These are phyloP conservation scores for Onygenales sp. DNA, from an alignment of 2,329 filamentous ascomycete genomes.

Conservation along the genomic window DNA sequence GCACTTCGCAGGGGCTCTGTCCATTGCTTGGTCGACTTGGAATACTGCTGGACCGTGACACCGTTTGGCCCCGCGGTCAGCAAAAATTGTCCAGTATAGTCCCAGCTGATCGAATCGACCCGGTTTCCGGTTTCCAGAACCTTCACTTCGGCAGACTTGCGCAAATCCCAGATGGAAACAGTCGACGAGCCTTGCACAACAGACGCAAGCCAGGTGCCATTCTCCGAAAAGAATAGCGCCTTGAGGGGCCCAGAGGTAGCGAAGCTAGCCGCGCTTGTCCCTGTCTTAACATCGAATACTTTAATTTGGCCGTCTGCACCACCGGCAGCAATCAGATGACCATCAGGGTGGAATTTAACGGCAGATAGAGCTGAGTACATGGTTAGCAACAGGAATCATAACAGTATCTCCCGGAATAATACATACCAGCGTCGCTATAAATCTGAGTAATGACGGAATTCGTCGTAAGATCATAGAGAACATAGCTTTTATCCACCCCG, in stretches of 20 bases:
- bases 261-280: constrained; percentile 68
- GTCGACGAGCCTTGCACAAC: constrained; percentile 66
- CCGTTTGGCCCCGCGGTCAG: constrained; percentile 71
- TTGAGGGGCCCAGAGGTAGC: constrained; percentile 56
- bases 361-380: constrained; percentile 55
- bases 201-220: constrained; percentile 90
- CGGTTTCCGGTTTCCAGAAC: constrained; percentile 73
- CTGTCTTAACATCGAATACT: constrained; percentile 77
- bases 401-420: constrained; percentile 6
- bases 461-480: constrained; percentile 70
- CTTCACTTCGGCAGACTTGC: constrained; percentile 74
- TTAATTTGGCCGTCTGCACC: constrained; percentile 73
- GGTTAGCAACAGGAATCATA: constrained; percentile 19
- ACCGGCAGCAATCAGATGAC: constrained; percentile 83
- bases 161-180: constrained; percentile 82
- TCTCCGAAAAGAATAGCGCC: constrained; percentile 81
- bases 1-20: constrained; percentile 72
- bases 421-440: constrained; percentile 68
- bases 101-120: constrained; percentile 74
- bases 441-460: constrained; percentile 65
- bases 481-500: constrained; percentile 83
- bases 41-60: constrained; percentile 80
- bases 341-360: constrained; percentile 87
- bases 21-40: constrained; percentile 81
- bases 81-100: constrained; percentile 90